phyloP scores from a whole-genome alignment of 129 eudicot species.

The Erigeron canadensis region DNA sequence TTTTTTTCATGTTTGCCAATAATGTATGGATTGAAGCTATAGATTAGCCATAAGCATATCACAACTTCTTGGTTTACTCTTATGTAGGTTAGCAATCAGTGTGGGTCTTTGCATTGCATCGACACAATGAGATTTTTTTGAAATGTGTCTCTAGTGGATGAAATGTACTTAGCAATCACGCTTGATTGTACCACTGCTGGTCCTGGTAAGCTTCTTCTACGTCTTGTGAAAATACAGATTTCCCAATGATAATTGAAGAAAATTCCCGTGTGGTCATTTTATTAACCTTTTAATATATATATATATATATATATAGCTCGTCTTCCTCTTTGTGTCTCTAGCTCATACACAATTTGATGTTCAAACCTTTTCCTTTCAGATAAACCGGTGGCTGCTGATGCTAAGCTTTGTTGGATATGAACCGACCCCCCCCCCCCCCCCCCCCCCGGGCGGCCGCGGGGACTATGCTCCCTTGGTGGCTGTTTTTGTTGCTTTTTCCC shows the following conservation, averaged over 20 bases:
- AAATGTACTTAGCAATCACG: constrained; percentile 95
- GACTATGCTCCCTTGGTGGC: too few relatives aligned
- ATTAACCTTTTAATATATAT: neutral
- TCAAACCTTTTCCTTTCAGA: constrained; percentile 42
- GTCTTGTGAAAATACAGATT: constrained; percentile 1
- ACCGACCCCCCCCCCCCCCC: too few relatives aligned
- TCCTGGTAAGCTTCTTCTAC: constrained; percentile 67
- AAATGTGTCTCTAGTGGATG: constrained; percentile 60
- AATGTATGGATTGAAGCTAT: neutral
- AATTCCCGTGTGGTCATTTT: constrained; percentile 1
- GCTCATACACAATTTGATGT: constrained; percentile 3
- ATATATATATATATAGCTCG: neutral
- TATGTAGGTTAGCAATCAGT: constrained; percentile 6
- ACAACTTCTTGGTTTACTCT: neutral
- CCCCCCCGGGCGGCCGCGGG: too few relatives aligned
- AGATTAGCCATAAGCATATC: neutral
- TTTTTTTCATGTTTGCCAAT: neutral
- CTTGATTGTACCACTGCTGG: constrained; percentile 96
- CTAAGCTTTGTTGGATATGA: too few relatives aligned
- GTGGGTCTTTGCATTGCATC: neutral
- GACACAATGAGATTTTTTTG: neutral
- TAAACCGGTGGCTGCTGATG: constrained; percentile 40
- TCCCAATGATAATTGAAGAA: constrained; percentile 7
- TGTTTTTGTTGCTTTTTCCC: too few relatives aligned
- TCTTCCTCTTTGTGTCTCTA: neutral